A percentile compares a stretch with the other conserved stretches of the same genome.
Conservation (phyloP, 2,329 filamentous ascomycete species). For the Colletotrichum musae region DNA sequence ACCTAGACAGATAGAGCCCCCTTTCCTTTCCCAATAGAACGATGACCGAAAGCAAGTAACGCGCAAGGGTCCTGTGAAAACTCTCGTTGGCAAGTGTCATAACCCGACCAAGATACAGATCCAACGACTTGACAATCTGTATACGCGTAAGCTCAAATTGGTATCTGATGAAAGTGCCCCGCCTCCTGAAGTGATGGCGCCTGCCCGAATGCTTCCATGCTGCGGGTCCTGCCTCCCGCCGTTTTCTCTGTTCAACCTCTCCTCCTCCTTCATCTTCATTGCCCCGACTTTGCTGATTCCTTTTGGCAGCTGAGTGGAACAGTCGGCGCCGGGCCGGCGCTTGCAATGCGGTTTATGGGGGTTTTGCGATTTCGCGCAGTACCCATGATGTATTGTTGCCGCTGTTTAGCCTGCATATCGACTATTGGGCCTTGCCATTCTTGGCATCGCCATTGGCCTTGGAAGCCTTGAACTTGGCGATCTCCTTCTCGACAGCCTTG, state of each 20-base stretch:
- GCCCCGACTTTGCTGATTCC: slow-evolving; percentile 11
- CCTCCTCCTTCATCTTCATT: slow-evolving; percentile 2
- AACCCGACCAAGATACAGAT: slow-evolving; percentile 33
- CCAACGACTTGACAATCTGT: slow-evolving; percentile 38
- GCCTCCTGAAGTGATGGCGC: slow-evolving; percentile 37
- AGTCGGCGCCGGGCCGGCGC: slow-evolving; percentile 20
- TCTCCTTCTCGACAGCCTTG: slow-evolving; percentile 80
- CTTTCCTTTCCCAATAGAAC: slow-evolving; percentile 27
- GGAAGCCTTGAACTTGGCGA: slow-evolving; percentile 78
- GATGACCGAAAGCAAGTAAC: slow-evolving; percentile 29
- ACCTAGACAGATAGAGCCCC: slow-evolving; percentile 33
- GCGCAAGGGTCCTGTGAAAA: slow-evolving; percentile 27
- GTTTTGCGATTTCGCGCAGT: slow-evolving; percentile 7
- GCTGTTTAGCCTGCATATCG: slow-evolving; percentile 7
- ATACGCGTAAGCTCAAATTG: slow-evolving; percentile 41
- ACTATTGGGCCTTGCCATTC: slow-evolving; percentile 67
- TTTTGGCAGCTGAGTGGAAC: background rate
- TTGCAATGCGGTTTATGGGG: background rate
- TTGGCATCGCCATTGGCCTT: slow-evolving; percentile 62
- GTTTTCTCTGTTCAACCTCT: slow-evolving; percentile 20
- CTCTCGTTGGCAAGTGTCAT: slow-evolving; percentile 24
- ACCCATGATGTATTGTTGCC: slow-evolving; percentile 18
- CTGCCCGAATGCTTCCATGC: slow-evolving; percentile 33
- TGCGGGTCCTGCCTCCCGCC: slow-evolving; percentile 15
- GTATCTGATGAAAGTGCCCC: slow-evolving; percentile 40